Evolutionary conservation across 352 stramenopile species (phyloP).

Genomic region (Globisporangium cystogenes): DNA sequence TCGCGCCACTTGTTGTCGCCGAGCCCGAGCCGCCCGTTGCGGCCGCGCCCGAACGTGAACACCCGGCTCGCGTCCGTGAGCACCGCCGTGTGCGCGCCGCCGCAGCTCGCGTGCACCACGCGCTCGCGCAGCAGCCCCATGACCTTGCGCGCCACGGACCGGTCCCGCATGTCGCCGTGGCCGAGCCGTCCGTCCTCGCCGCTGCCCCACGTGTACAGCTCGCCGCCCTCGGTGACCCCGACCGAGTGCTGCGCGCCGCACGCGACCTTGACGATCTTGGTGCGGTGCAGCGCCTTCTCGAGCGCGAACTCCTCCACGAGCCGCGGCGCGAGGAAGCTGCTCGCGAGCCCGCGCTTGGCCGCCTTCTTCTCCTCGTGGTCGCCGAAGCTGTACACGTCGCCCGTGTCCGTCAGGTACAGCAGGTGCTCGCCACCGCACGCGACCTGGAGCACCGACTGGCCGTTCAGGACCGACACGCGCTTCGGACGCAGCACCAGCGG

Average conservation of each 20-base stretch:
- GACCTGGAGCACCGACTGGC: conserved; percentile 65
- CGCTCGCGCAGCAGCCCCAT: conserved; percentile 68
- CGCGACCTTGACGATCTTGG: conserved; percentile 48
- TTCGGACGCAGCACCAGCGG: conserved; percentile 66
- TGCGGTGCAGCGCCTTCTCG: conserved; percentile 72
- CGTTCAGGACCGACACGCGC: conserved; percentile 35
- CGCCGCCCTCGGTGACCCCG: conserved; percentile 57
- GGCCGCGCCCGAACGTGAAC: conserved; percentile 69
- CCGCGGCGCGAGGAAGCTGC: conserved; percentile 41
- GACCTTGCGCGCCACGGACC: conserved; percentile 66
- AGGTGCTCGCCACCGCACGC: conserved; percentile 74
- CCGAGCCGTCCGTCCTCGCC: conserved; percentile 74
- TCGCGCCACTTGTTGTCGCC: conserved; percentile 76
- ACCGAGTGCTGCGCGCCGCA: conserved; percentile 76
- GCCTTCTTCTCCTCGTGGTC: conserved; percentile 58
- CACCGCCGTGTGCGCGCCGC: conserved; percentile 72
- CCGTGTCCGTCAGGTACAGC: conserved; percentile 66
- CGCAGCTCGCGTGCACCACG: conserved; percentile 67
- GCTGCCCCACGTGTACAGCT: conserved; percentile 82
- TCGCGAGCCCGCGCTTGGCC: conserved; percentile 7
- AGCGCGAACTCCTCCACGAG: conserved; percentile 76
- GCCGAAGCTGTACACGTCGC: conserved; percentile 77
- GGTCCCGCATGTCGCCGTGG: conserved; percentile 79
- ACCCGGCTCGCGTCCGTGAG: conserved; percentile 50
- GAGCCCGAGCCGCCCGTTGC: conserved; percentile 67